phyloP scores from a whole-genome alignment of 495 filamentous ascomycete genomes.

The Tuber melanosporum region DNA sequence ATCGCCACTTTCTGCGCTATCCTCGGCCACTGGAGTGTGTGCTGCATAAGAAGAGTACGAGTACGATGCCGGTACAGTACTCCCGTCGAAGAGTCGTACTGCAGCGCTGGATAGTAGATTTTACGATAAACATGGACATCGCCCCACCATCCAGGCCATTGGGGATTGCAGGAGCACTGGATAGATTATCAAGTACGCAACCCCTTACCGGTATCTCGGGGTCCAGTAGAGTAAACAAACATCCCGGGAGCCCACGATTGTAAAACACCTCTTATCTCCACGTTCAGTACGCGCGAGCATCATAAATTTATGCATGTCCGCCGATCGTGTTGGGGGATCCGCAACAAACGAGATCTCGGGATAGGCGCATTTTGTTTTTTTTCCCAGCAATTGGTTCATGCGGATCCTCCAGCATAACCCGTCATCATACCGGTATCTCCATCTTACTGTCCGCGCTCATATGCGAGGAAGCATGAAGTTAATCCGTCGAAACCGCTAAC shows the following conservation, averaged over 20 bases:
- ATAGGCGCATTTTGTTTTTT: neutral
- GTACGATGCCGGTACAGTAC: neutral
- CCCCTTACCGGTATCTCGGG: neutral
- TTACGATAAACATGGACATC: neutral
- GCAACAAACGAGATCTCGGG: neutral
- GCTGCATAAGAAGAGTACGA: neutral
- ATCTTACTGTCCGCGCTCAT: neutral
- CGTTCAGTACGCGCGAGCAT: neutral
- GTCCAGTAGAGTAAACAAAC: neutral
- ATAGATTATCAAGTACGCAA: neutral
- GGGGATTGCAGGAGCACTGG: neutral
- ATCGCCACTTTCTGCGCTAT: neutral
- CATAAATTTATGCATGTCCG: neutral
- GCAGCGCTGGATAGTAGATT: neutral
- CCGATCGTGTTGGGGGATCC: neutral
- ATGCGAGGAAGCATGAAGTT: neutral
- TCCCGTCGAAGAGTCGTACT: neutral
- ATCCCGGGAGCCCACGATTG: neutral
- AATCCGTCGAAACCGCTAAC: neutral
- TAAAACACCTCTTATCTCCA: neutral
- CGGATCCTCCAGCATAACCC: neutral
- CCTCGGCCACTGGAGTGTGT: neutral
- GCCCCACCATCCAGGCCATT: neutral
- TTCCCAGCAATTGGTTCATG: neutral
- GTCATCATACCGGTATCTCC: neutral